phyloP scores from a whole-genome alignment of 2,329 filamentous ascomycete species.

The Colletotrichum musae region DNA sequence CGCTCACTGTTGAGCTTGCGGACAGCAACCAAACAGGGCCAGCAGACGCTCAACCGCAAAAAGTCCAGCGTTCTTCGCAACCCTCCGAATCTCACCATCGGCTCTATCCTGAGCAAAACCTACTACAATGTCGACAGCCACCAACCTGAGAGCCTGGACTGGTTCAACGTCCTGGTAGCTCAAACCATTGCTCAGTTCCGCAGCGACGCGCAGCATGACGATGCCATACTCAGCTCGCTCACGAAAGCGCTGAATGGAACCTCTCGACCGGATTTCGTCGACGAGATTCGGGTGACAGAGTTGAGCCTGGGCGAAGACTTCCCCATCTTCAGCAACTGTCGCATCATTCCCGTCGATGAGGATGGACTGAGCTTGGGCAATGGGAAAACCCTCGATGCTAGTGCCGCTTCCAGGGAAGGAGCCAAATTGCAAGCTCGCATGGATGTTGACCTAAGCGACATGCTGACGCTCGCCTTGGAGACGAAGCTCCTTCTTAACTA shows the following conservation, averaged over 20 bases:
- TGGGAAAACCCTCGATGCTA: constrained; percentile 66
- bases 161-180: constrained; percentile 98
- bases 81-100: constrained; percentile 85
- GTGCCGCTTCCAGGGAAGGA: constrained; percentile 71
- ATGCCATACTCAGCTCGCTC: constrained; percentile 88
- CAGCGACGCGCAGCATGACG: constrained; percentile 91
- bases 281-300: constrained; percentile 94
- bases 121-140: constrained; percentile 98
- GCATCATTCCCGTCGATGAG: constrained; percentile 91
- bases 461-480: constrained; percentile 94
- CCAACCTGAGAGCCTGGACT: constrained; percentile 96
- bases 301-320: constrained; percentile 96
- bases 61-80: constrained; percentile 81
- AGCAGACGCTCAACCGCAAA: constrained; percentile 70
- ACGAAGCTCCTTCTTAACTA: constrained; percentile 96
- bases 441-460: constrained; percentile 97
- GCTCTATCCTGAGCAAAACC: constrained; percentile 94
- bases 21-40: constrained; percentile 57
- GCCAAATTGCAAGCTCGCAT: constrained; percentile 91
- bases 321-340: constrained; percentile 98
- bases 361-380: constrained; percentile 74
- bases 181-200: constrained; percentile 97
- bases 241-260: constrained; percentile 90
- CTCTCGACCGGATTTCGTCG: constrained; percentile 89
- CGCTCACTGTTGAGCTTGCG: constrained; percentile 78